Conservation (phyloP, 2,329 filamentous ascomycete genomes). For the Colletotrichum lupini region DNA sequence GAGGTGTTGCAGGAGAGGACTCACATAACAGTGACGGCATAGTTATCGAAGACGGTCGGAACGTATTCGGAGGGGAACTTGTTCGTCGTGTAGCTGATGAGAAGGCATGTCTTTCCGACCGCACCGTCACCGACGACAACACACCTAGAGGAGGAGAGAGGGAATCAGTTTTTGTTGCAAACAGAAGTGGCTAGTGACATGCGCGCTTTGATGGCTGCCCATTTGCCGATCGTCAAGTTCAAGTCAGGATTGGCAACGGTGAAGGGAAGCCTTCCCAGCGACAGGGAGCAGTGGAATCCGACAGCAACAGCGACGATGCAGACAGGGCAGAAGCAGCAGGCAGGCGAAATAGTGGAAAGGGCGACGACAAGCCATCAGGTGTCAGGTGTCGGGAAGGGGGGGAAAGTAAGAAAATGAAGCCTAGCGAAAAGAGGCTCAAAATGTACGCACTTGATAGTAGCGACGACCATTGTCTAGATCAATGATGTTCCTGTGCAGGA, state of each 20-base stretch:
- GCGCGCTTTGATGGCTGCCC: slow-evolving; percentile 29
- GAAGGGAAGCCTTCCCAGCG: not conserved
- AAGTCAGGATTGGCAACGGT: not conserved
- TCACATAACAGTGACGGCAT: slow-evolving; percentile 99
- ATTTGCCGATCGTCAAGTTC: not conserved
- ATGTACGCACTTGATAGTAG: slow-evolving; percentile 71
- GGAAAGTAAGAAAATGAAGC: slow-evolving; percentile 31
- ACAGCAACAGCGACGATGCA: not conserved
- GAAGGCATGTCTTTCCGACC: slow-evolving; percentile 97
- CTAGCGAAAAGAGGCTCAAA: slow-evolving; percentile 36
- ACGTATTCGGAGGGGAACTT: slow-evolving; percentile 99
- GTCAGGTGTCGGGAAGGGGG: slow-evolving; percentile 23
- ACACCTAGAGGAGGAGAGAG: slow-evolving; percentile 70
- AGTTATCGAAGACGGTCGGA: slow-evolving; percentile 99
- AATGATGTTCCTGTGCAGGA: slow-evolving; percentile 52
- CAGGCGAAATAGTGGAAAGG: slow-evolving; percentile 22
- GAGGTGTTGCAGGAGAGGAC: slow-evolving; percentile 51
- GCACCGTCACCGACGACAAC: slow-evolving; percentile 99
- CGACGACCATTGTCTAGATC: slow-evolving; percentile 67
- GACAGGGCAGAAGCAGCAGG: not conserved
- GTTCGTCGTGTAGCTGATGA: slow-evolving; percentile 99
- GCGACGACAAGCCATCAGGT: slow-evolving; percentile 22
- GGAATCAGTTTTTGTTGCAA: slow-evolving; percentile 30
- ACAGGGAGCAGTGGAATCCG: not conserved
- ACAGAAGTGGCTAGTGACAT: slow-evolving; percentile 18